Conservation (phyloP, 208 protist genomes). For the Leptomonas seymouri region DNA sequence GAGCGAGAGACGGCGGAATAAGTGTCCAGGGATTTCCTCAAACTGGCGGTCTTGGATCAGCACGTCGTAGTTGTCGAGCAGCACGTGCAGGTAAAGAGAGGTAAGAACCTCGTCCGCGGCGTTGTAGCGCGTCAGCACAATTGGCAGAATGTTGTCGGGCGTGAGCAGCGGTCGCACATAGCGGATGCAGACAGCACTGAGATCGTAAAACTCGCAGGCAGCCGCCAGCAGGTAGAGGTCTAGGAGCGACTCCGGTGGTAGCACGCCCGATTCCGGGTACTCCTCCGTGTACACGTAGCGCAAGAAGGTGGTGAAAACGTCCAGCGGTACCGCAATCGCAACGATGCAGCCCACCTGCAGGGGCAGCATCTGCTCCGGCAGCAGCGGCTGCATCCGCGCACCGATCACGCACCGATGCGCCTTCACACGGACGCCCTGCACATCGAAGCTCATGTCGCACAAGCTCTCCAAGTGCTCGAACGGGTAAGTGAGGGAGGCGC, state of each 20-base stretch:
- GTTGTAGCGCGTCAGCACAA: slow-evolving; percentile 87
- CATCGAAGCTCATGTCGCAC: slow-evolving; percentile 89
- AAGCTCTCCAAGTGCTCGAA: slow-evolving; percentile 81
- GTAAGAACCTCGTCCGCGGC: slow-evolving; percentile 85
- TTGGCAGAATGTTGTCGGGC: slow-evolving; percentile 82
- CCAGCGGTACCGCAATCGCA: slow-evolving; percentile 68
- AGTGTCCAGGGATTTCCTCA: slow-evolving; percentile 88
- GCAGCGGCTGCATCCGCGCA: slow-evolving; percentile 75
- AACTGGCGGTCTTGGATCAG: slow-evolving; percentile 89
- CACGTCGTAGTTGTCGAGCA: slow-evolving; percentile 84
- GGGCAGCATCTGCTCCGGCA: slow-evolving; percentile 79
- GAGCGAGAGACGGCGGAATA: slow-evolving; percentile 89
- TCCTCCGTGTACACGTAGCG: slow-evolving; percentile 91
- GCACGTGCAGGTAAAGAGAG: slow-evolving; percentile 78
- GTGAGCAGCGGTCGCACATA: slow-evolving; percentile 78
- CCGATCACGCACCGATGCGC: slow-evolving; percentile 91
- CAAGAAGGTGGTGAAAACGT: slow-evolving; percentile 86
- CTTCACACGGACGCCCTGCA: slow-evolving; percentile 79
- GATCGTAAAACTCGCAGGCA: slow-evolving; percentile 85
- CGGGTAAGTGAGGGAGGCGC: slow-evolving; percentile 75
- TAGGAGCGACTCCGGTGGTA: slow-evolving; percentile 77
- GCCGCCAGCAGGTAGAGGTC: slow-evolving; percentile 82
- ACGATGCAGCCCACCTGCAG: slow-evolving; percentile 83
- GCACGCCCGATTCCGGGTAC: slow-evolving; percentile 69
- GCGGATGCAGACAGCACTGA: slow-evolving; percentile 70